Conservation (phyloP, 306 rosid genomes). For the Quercus suber region DNA sequence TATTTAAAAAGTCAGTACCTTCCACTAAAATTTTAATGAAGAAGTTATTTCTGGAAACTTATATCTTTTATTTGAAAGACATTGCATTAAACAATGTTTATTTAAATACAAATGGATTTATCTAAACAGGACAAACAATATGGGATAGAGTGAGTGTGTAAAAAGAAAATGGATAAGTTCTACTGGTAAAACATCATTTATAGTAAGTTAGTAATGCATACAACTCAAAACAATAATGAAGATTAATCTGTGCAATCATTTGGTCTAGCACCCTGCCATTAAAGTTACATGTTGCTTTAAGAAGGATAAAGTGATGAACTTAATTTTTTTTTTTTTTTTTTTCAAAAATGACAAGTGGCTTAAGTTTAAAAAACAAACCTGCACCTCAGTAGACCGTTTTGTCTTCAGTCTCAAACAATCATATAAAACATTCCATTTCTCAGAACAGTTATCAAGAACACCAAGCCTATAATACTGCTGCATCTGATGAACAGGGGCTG, state of each 20-base stretch:
- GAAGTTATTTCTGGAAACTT: no score
- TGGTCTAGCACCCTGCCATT: background rate
- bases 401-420: conserved; percentile 84
- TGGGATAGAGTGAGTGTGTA: no score
- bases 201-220: background rate
- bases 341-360: background rate
- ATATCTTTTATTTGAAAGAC: no score
- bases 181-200: background rate
- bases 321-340: no score
- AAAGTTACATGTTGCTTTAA: background rate
- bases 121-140: no score
- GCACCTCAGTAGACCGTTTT: conserved; percentile 45
- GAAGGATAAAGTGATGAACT: background rate
- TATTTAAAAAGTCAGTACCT: no score
- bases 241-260: background rate
- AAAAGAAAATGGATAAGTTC: background rate
- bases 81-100: no score
- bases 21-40: no score
- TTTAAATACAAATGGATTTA: no score
- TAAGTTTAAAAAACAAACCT: conserved; percentile 43
- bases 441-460: conserved; percentile 60
- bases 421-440: conserved; percentile 56
- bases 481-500: conserved; percentile 95
- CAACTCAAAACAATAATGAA: background rate
- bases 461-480: conserved; percentile 89